Base-by-base conservation (phyloP, 2,329 filamentous ascomycete genomes). In the Cladosporium sp. region DNA sequence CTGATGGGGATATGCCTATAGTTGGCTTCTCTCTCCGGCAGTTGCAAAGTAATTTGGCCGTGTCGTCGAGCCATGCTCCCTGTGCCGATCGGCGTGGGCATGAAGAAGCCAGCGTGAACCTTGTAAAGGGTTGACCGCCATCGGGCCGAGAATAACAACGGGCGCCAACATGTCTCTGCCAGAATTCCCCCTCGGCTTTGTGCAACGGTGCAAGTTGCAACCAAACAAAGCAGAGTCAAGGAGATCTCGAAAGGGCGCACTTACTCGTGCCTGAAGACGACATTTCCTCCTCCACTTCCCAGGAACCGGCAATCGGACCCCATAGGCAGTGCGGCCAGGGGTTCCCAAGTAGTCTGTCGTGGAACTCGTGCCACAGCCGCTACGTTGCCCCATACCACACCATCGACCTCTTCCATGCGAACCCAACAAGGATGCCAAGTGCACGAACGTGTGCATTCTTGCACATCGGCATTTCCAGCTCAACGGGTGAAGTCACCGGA, bases 51-150 rank as follows among this genome's bases (percentile, higher is more conserved):
- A 39, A 57, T 39, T 57, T 34, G 54, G 28, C 28, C 25, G 32
- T 18, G n/a, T 23, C 26, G 21, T 21, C 18, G 13, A n/a, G 26
- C 51, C 28, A 28, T 54, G 30, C 21, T 21, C 51, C 54, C 16
- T 36, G 28, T 23, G 54, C 26, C 30, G 54, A 57, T 57, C 54
- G 7, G 28, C 23, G 54, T 16, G 54, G 30, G 32, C 30, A 21
- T 57, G 54, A 57, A 57, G 54, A 57, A 57, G 54, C 54, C 30
- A 39, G 51, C 51, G 51, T 54, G 18, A 32, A 54, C 51, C 51
- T 32, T 54, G 51, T 11, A 32, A 25, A 30, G 51, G 26, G 26
- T 54, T 30, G 30, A 54, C 51, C 51, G 51, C 26, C 26, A 21
- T 54, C 30, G 51, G 26, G 51, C 51, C 51, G 51, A 46, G 39